phyloP scores from a whole-genome alignment of 768 basidiomycete genomes.

The Psilocybe subaeruginosa region DNA sequence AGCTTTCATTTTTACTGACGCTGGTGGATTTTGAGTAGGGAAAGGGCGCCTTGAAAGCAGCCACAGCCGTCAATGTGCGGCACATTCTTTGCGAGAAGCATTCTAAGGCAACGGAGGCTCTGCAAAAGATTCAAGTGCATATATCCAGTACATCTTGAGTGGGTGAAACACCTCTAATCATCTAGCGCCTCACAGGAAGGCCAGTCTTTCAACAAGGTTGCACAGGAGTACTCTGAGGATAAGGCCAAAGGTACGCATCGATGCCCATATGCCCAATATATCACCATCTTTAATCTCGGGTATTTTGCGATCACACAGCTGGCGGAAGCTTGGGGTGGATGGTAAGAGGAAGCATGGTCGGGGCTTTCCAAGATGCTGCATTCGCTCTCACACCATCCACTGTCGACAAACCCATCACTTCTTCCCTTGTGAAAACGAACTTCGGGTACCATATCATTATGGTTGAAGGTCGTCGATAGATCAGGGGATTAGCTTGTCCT shows the following conservation, averaged over 20 bases:
- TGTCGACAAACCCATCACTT: conserved; percentile 75
- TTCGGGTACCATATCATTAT: conserved; percentile 91
- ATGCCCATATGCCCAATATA: conserved; percentile 3
- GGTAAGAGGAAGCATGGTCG: conserved; percentile 86
- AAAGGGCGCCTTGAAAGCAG: conserved; percentile 71
- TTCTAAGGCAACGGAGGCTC: conserved; percentile 75
- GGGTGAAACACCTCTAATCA: not conserved
- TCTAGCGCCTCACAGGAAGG: conserved; percentile 53
- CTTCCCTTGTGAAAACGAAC: conserved; percentile 78
- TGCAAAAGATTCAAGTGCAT: conserved; percentile 76
- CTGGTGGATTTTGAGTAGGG: conserved; percentile 32
- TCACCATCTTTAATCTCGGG: not conserved
- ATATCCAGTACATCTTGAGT: not conserved
- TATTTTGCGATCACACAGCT: conserved; percentile 41
- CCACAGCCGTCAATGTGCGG: conserved; percentile 82
- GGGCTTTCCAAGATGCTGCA: conserved; percentile 88
- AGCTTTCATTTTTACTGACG: not conserved
- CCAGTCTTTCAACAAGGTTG: conserved; percentile 84
- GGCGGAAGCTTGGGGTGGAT: conserved; percentile 91
- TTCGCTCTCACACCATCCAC: conserved; percentile 81
- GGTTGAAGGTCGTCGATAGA: conserved; percentile 78
- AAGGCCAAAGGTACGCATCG: conserved; percentile 75
- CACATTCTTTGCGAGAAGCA: conserved; percentile 91
- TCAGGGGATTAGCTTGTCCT: not conserved
- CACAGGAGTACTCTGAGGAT: conserved; percentile 89